Evolutionary conservation across 768 basidiomycete species (phyloP), one percentile per base, ranked within the genome.

Genomic region (Chalciporus pseudorubinellus): DNA sequence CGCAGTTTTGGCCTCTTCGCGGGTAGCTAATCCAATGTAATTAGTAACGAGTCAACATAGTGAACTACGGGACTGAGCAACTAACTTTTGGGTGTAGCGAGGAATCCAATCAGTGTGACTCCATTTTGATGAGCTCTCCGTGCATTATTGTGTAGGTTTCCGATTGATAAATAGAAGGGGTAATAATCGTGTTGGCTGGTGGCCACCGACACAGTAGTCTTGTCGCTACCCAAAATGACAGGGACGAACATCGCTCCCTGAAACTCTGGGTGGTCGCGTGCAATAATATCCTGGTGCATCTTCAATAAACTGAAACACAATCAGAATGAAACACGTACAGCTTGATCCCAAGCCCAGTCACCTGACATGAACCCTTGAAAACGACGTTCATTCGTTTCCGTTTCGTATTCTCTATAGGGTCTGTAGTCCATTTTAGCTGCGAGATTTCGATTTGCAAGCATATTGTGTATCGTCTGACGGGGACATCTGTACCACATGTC

Each of bases 21-120:
- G 48, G 18, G 36, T 48, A 1, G 52, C 61, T 46, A 39, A 24
- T 24, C 24, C 24, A 24, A 4, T 7, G 7, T 24, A 24, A 24
- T 24, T 24, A 24, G n/a, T n/a, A n/a, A 24, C 7, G 24, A 24
- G 24, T 24, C 12, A 29, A 29, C 10, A 29, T 11, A 40, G 16
- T 38, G 20, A 51, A 12, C 24, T 24, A 29, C 7, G 5, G 9
- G 22, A 2, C n/a, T 29, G 20, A 28, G 14, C n/a, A 2, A 61
- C 59, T 33, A 49, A 72, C 69, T 50, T 59, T 72, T 70, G 12
- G 67, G 64, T 33, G 71, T 69, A 3, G 65, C 48, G 2, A 71
- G 52, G 45, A 70, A 72, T 0, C 44, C 57, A 20, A 55, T 48
- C 6, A 60, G 18, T 0, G 63, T 21, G 0, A 56, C 16, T 0